These are phyloP conservation scores for Mucor irregularis DNA, from an alignment of 371 early-diverging fungal species.

Conservation along the genomic window DNA sequence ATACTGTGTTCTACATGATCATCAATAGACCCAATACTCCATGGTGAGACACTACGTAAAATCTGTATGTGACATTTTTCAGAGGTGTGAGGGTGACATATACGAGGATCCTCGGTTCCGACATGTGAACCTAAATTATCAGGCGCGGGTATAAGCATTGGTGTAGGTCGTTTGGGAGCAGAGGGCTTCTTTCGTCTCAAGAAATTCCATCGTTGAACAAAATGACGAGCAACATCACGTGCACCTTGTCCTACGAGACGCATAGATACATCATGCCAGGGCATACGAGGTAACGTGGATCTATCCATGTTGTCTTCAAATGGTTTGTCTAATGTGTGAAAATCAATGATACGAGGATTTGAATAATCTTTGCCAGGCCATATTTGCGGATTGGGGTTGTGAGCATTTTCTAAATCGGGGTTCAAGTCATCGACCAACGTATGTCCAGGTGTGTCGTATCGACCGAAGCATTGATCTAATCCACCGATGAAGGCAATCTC, in stretches of 20 bases:
- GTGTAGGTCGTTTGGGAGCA: conserved; percentile 47
- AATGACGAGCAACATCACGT: conserved; percentile 82
- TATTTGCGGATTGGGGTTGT: conserved; percentile 28
- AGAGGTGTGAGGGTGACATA: conserved; percentile 23
- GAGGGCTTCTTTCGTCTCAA: conserved; percentile 62
- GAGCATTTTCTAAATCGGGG: conserved; percentile 9
- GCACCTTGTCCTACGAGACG: conserved; percentile 59
- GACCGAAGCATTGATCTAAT: conserved; percentile 84
- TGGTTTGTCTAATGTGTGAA: conserved; percentile 60
- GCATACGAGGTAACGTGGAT: conserved; percentile 71
- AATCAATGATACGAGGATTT: conserved; percentile 87
- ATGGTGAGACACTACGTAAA: conserved; percentile 59
- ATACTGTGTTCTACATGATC: no score
- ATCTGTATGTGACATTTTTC: conserved; percentile 63
- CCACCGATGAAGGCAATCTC: conserved; percentile 87
- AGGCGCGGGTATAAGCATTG: conserved; percentile 70
- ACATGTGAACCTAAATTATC: conserved; percentile 43
- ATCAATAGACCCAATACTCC: conserved; percentile 59
- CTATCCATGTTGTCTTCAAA: conserved; percentile 40
- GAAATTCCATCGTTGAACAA: conserved; percentile 90
- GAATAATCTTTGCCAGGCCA: conserved; percentile 88
- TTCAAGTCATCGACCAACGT: conserved; percentile 70
- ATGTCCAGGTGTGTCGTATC: conserved; percentile 82
- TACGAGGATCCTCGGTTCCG: conserved; percentile 1
- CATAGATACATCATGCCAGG: conserved; percentile 93